Evolutionary conservation across 2,329 filamentous ascomycete species (phyloP), one percentile per base, ranked within the genome.

Genomic region (Neocatenulostroma microsporum): DNA sequence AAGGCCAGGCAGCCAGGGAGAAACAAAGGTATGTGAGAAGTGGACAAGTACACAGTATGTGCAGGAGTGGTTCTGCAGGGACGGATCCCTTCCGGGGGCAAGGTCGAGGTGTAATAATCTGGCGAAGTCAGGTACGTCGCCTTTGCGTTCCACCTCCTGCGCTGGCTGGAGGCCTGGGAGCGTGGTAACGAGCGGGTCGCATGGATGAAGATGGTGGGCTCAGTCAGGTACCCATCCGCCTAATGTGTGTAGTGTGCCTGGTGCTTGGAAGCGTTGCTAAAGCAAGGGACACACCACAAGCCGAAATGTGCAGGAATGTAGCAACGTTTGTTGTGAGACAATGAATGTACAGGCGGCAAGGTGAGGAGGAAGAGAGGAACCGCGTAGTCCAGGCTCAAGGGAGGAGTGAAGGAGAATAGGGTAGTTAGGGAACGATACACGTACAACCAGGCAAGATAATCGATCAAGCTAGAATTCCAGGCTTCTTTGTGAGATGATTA

Each of bases 101-200:
- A n/a, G n/a, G n/a, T n/a, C n/a, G n/a, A n/a, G n/a, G 31, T 46
- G 48, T 43, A 30, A 34, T 39, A 45, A 46, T 46, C 36, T 40
- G 40, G 30, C 32, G 44, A 36, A 34, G 36, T 30, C 29, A 38
- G 37, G 38, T 37, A n/a, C n/a, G n/a, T 32, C 31, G 37, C 32
- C 21, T 27, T 36, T 34, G 36, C 31, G 30, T 28, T 30, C 29
- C 37, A 34, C 33, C 36, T 31, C 39, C 36, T 39, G 38, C 33
- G 32, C 39, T 34, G 39, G 38, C 28, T 27, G 15, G 34, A 25
- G 26, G 14, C 30, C 27, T 21, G 12, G 31, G 27, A 27, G 20
- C 20, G 26, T 24, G 37, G 30, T 37, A 12, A 30, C 19, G 18
- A 25, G 25, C 30, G 37, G 36, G 28, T 36, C 29, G 39, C 42